Percentiles rank a stretch among this genome's conserved stretches.
Evolutionary conservation across 176 grass and related monocot genomes (phyloP).

Genomic region (Triticum dicoccoides): DNA sequence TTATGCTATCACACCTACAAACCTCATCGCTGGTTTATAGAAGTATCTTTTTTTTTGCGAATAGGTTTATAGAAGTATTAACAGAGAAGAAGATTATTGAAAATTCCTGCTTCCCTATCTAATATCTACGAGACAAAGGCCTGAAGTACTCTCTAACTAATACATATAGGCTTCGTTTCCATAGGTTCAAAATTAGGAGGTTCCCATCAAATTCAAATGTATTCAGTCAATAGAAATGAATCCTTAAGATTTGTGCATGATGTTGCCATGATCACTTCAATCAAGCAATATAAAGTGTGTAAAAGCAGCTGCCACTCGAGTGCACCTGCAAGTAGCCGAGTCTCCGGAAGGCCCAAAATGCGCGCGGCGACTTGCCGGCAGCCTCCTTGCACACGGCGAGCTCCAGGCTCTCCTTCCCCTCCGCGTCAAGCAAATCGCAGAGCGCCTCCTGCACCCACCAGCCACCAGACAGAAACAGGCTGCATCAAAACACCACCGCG

Average conservation of each 20-base stretch:
- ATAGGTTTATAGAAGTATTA: neutral
- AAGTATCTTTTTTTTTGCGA: neutral
- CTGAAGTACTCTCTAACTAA: neutral
- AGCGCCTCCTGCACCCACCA: constrained; percentile 55
- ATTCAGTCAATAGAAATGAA: neutral
- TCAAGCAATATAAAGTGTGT: neutral
- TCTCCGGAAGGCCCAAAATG: constrained; percentile 85
- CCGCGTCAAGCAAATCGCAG: constrained; percentile 77
- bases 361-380: constrained; percentile 62
- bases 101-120: neutral
- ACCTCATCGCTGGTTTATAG: neutral
- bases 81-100: neutral
- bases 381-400: constrained; percentile 82
- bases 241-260: neutral
- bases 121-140: neutral
- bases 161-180: neutral
- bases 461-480: neutral
- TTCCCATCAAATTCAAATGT: neutral
- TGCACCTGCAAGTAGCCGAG: constrained; percentile 93
- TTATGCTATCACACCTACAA: too few species aligned
- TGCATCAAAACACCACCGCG: constrained; percentile 3
- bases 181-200: neutral
- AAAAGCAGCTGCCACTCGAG: constrained; percentile 20
- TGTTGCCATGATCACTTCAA: neutral
- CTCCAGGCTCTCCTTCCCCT: constrained; percentile 91